These are phyloP conservation scores for Acacia crassicarpa DNA, from an alignment of 306 rosid genomes.

Conservation along the genomic window DNA sequence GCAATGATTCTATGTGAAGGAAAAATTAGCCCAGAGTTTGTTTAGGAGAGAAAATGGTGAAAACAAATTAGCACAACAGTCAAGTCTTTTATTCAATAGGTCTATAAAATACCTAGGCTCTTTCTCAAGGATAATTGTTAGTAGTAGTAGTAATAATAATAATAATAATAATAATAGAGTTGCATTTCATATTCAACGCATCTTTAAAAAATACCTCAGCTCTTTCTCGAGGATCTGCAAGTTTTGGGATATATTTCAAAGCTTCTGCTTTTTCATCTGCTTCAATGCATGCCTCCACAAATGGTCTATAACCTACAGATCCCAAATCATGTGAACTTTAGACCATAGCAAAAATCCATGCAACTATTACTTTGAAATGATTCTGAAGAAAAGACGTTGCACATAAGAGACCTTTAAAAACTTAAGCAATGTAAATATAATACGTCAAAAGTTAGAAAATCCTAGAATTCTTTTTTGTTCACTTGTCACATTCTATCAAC, in stretches of 20 bases:
- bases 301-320: conserved; percentile 76
- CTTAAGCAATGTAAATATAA: neutral
- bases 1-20: too few species aligned
- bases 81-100: neutral
- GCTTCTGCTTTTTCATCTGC: conserved; percentile 96
- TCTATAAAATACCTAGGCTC: conserved; percentile 68
- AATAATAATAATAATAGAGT: neutral
- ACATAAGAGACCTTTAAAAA: neutral
- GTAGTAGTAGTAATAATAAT: neutral
- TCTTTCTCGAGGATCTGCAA: conserved; percentile 89
- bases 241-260: conserved; percentile 89
- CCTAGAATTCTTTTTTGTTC: neutral
- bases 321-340: conserved; percentile 28
- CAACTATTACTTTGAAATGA: conserved; percentile 1
- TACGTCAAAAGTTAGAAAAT: neutral
- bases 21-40: too few species aligned
- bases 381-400: neutral
- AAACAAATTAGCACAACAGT: neutral
- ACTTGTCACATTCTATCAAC: neutral
- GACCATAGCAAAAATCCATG: conserved; percentile 17
- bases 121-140: conserved; percentile 60
- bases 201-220: conserved; percentile 71
- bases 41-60: too few species aligned
- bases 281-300: conserved; percentile 96
- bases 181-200: neutral